phyloP scores from a whole-genome alignment of 768 basidiomycete species.

The Boletus reticuloceps region DNA sequence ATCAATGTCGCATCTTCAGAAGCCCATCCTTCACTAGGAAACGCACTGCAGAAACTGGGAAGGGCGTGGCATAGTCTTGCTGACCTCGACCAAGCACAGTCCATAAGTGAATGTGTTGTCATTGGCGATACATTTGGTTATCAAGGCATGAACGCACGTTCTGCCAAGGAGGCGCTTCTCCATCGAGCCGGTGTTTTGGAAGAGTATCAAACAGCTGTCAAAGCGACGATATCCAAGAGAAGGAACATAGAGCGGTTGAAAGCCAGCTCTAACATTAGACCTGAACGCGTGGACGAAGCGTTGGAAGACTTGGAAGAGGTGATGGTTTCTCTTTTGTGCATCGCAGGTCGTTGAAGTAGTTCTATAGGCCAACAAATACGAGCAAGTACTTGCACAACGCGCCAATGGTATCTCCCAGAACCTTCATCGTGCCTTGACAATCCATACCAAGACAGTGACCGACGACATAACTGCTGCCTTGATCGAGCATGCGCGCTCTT shows the following conservation, averaged over 20 bases:
- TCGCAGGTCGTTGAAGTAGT: constrained; percentile 8
- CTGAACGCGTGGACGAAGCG: constrained; percentile 87
- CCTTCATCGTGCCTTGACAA: constrained; percentile 80
- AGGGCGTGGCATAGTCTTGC: constrained; percentile 84
- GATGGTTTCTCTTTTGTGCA: constrained; percentile 10
- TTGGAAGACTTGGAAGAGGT: constrained; percentile 94
- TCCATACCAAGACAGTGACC: constrained; percentile 83
- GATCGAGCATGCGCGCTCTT: constrained; percentile 89
- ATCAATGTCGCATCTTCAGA: constrained; percentile 88
- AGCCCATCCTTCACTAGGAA: constrained; percentile 78
- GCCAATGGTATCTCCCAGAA: constrained; percentile 93
- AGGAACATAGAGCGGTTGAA: constrained; percentile 88
- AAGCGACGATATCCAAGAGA: constrained; percentile 89
- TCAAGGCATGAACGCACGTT: constrained; percentile 94
- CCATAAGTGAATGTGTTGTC: constrained; percentile 92
- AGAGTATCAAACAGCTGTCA: constrained; percentile 92
- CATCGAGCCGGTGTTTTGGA: constrained; percentile 90
- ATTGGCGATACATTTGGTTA: constrained; percentile 96
- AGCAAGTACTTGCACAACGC: constrained; percentile 79
- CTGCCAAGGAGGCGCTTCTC: constrained; percentile 90
- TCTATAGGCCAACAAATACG: constrained; percentile 82
- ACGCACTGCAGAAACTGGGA: constrained; percentile 83
- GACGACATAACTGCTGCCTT: constrained; percentile 89
- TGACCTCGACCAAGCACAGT: constrained; percentile 87
- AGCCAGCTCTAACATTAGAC: constrained; percentile 79